Base-by-base conservation (phyloP, 2,329 filamentous ascomycete species). In the Escovopsis sp. region DNA sequence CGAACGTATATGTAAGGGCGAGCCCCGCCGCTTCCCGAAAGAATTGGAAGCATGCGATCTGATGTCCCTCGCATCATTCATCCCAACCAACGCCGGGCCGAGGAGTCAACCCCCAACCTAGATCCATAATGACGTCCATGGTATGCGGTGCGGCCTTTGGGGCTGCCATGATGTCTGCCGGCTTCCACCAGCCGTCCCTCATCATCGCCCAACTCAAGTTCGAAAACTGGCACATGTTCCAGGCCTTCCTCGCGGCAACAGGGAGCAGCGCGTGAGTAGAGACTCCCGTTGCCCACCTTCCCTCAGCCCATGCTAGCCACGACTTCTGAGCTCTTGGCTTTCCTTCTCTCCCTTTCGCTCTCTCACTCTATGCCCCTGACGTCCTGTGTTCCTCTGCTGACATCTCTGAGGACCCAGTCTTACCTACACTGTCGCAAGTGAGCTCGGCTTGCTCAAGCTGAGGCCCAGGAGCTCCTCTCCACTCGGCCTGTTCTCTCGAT, bases 221-320 rank as follows among this genome's bases (percentile, higher is more conserved):
- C 31, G 54, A 65, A 33, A 66, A 76, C 48, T 79, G 69, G 53
- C 72, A 76, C 49, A 80, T 81, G 76, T 49, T 76, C 21, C 67
- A 78, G 52, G 63, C 65, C 9, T 80, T 81, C 45, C 53, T 80
- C 4, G 63, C 69, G 2, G 77, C 75, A 4, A 71, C 71, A 9
- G 74, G 70, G 18, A 65, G 61, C 44, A 78, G 71, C 54, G 67
- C 69, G 70, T 77, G 62, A 51, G 72, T 57, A 30, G 8, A 13
- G 9, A 7, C 31, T 6, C n/a, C n/a, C n/a, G n/a, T n/a, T n/a
- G n/a, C n/a, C n/a, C n/a, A n/a, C n/a, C n/a, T n/a, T n/a, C n/a
- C n/a, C n/a, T n/a, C n/a, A n/a, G n/a, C n/a, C n/a, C n/a, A n/a
- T n/a, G n/a, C n/a, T n/a, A n/a, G n/a, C n/a, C n/a, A n/a, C n/a